phyloP scores from a whole-genome alignment of 371 early-diverging fungal genomes.

The Syncephalis plumigaleata region DNA sequence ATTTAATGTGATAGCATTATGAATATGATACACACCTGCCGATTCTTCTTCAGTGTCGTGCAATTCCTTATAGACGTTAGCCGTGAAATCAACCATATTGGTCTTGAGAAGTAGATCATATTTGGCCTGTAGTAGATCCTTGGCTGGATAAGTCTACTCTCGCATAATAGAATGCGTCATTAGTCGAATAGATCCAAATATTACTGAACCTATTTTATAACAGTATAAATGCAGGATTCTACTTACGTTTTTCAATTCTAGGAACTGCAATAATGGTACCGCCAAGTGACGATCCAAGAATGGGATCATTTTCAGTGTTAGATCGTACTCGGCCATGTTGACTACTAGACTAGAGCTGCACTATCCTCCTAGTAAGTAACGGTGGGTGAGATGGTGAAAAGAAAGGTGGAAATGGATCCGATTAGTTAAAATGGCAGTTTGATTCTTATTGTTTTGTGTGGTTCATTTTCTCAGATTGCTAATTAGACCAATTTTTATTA shows the following conservation, averaged over 20 bases:
- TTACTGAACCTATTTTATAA: neutral
- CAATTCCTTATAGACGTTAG: slow-evolving; percentile 60
- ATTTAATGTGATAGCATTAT: neutral
- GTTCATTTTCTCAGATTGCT: too few species aligned
- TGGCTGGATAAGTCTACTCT: slow-evolving; percentile 53
- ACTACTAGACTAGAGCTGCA: too few species aligned
- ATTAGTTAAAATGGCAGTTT: too few species aligned
- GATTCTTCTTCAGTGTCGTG: slow-evolving; percentile 45
- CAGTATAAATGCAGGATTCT: too few species aligned
- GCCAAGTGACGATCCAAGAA: slow-evolving; percentile 86
- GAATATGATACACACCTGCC: slow-evolving; percentile 21
- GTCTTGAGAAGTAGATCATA: slow-evolving; percentile 71
- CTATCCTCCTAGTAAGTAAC: too few species aligned
- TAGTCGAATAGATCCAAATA: neutral
- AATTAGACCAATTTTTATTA: too few species aligned
- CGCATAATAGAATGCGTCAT: neutral
- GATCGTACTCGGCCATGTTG: slow-evolving; percentile 59
- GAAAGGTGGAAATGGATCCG: too few species aligned
- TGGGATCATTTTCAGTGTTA: slow-evolving; percentile 67
- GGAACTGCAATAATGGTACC: slow-evolving; percentile 74
- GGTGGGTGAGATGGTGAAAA: too few species aligned
- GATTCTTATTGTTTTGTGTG: too few species aligned
- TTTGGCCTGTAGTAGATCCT: slow-evolving; percentile 67
- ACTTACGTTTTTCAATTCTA: slow-evolving; percentile 46
- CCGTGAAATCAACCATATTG: slow-evolving; percentile 84